Evolutionary conservation across 2,329 filamentous ascomycete species (phyloP).

Genomic region (Colletotrichum magnum): DNA sequence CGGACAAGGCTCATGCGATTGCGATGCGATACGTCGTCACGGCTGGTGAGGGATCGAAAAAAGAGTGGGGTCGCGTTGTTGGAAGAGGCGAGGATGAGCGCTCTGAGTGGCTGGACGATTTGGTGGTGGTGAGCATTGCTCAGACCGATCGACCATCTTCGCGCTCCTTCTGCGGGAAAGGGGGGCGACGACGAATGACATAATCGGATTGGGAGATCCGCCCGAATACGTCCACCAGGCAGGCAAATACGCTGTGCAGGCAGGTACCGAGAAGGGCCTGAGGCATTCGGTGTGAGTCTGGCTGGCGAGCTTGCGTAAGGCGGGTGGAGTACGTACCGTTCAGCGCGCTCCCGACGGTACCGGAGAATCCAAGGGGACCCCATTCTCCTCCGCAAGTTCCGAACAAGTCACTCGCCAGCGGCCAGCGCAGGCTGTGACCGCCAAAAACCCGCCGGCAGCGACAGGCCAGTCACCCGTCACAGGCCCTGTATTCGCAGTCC

Average conservation of each 20-base stretch:
- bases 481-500: constrained; percentile 2
- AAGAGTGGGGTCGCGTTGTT: constrained; percentile 4
- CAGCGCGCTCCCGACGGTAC: not conserved
- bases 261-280: constrained; percentile 5
- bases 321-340: not conserved
- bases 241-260: no score
- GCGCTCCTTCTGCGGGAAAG: constrained; percentile 13
- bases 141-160: constrained; percentile 24
- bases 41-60: not conserved
- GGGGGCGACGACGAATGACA: constrained; percentile 28
- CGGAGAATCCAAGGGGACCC: constrained; percentile 10
- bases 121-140: constrained; percentile 12
- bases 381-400: constrained; percentile 34
- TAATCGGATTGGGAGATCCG: constrained; percentile 17
- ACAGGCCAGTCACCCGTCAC: constrained; percentile 28
- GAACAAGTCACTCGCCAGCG: constrained; percentile 19
- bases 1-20: constrained; percentile 22
- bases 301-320: not conserved
- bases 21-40: constrained; percentile 7
- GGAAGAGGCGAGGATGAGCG: constrained; percentile 5
- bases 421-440: not conserved
- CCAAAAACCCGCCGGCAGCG: not conserved
- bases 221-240: not conserved
- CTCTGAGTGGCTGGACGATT: constrained; percentile 18
- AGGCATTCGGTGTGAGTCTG: constrained; percentile 4